Percentiles rank a stretch among this genome's conserved stretches.
These are phyloP conservation scores for Effrenium voratum DNA, from an alignment of 73 alveolate genomes.

Conservation along the genomic window DNA sequence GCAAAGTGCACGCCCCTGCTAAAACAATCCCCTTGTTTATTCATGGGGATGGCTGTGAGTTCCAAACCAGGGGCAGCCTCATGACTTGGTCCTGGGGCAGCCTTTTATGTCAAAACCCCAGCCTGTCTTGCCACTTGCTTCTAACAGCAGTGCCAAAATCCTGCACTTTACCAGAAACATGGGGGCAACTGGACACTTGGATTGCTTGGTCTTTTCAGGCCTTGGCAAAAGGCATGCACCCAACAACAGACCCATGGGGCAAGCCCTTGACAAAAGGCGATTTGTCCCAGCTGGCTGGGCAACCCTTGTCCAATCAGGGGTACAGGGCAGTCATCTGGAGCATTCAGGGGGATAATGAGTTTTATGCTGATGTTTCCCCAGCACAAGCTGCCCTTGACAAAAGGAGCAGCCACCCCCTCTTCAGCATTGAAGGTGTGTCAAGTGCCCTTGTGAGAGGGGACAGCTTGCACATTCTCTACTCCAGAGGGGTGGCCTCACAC, in stretches of 20 bases:
- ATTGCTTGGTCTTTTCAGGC: background rate
- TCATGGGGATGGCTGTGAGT: slow-evolving; percentile 42
- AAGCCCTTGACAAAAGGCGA: slow-evolving; percentile 21
- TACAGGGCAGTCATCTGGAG: slow-evolving; percentile 11
- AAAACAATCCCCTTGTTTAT: background rate
- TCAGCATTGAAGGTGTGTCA: background rate
- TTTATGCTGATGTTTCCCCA: background rate
- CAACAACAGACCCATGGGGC: background rate
- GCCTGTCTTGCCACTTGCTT: background rate
- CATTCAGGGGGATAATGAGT: background rate
- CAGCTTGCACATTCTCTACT: background rate
- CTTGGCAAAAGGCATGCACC: slow-evolving; percentile 41
- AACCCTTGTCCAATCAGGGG: background rate
- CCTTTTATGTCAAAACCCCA: background rate
- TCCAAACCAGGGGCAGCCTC: background rate
- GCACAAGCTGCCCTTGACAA: background rate
- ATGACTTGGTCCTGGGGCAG: slow-evolving; percentile 42
- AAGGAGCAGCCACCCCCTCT: slow-evolving; percentile 13
- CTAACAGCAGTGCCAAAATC: slow-evolving; percentile 18
- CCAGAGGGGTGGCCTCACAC: background rate
- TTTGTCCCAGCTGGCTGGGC: background rate
- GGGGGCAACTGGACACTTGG: background rate
- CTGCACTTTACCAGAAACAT: background rate
- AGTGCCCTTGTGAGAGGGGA: background rate
- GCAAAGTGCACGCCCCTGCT: background rate